Base-by-base conservation (phyloP, 1,284 basidiomycete genomes). In the Malassezia globosa region DNA sequence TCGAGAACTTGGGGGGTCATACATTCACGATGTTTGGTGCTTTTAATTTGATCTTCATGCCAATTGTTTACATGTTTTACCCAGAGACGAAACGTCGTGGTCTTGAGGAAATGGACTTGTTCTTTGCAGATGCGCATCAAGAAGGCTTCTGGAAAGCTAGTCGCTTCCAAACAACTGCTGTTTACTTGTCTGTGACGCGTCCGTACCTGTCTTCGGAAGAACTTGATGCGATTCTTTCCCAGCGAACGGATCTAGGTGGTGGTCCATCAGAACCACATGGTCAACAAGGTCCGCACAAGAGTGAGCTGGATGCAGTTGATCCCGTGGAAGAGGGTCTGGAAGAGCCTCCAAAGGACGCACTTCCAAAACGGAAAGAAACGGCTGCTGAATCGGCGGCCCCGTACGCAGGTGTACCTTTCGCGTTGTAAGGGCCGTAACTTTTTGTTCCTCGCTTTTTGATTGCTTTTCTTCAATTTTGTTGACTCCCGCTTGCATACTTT, bases 1-100 rank as follows among this genome's bases (percentile, higher is more conserved):
- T 83, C 64, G 75, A 76, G 56, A 77, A 78, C 56, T 82, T 83
- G 39, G 73, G 73, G 37, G 82, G 79, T 77, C 72, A 75, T 25
- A 63, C 62, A 8, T 66, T 68, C 58, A 66, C 67, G 41, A 56
- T 72, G 44, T 72, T 71, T 39, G 60, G 60, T 35, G 65, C 61
- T 13, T 53, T 70, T 35, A 71, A 68, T 56, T 31, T 68, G 13
- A 48, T 59, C 26, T 72, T 66, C 56, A 55, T 72, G 38, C 56
- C 64, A 37, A 54, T 69, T 42, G 61, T 71, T 36, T 72, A 60
- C 47, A 42, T 56, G 35, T 65, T 71, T 51, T 72, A 63, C 55
- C 67, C 69, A 22, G 70, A 72, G 48, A 72, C 70, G 34, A 65
- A 60, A 48, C 55, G 60, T 21, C 60, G 70, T 43, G 58, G 58